Conservation (phyloP, 441 rosid genomes). For the California macrophylla region DNA sequence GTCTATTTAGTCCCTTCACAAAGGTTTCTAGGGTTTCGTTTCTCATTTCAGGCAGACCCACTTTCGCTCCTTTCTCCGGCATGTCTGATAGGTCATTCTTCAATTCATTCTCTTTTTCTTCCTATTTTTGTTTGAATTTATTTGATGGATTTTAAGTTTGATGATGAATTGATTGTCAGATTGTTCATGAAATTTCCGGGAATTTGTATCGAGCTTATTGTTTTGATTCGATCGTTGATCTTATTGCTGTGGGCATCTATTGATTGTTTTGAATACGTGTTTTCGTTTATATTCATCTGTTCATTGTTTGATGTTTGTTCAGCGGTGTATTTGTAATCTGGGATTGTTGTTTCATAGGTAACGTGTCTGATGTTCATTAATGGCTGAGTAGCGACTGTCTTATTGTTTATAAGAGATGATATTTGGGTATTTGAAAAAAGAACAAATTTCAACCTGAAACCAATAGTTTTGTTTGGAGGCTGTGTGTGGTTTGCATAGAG, state of each 20-base stretch:
- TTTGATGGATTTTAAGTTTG: neutral
- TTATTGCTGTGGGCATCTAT: neutral
- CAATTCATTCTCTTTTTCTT: neutral
- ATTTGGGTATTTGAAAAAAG: neutral
- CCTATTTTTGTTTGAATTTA: neutral
- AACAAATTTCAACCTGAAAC: neutral
- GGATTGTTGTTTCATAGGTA: neutral
- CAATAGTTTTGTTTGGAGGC: neutral
- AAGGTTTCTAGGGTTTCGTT: neutral
- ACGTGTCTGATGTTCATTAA: neutral
- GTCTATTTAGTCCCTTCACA: neutral
- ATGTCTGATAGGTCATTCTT: neutral
- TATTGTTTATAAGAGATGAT: neutral
- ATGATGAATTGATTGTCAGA: too few species aligned
- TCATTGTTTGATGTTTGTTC: neutral
- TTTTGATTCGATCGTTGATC: neutral
- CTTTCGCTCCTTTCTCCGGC: conserved; percentile 9
- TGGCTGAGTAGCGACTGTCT: neutral
- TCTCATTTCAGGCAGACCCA: conserved; percentile 7
- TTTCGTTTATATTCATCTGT: neutral
- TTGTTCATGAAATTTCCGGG: too few species aligned
- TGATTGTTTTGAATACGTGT: neutral
- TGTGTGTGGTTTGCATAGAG: neutral
- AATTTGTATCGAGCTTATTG: neutral
- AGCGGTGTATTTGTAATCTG: neutral